Evolutionary conservation across 257 asterid species (phyloP).

Genomic region (Prunella vulgaris): DNA sequence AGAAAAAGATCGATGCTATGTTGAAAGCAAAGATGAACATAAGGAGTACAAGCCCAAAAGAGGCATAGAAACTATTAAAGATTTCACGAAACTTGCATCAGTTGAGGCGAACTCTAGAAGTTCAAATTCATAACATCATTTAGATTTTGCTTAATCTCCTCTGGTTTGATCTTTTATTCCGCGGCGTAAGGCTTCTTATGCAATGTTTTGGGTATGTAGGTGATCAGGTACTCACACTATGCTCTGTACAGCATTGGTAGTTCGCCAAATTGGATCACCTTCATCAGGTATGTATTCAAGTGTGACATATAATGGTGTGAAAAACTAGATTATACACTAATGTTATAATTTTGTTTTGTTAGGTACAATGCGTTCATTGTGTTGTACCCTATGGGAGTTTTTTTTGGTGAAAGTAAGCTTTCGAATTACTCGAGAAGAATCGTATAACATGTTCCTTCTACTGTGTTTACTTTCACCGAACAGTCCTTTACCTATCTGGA

Average conservation of each 20-base stretch:
- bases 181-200: neutral
- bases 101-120: no score
- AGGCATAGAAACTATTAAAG: neutral
- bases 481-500: neutral
- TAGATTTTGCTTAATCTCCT: no score
- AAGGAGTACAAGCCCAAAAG: no score
- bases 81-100: no score
- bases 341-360: constrained; percentile 5
- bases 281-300: constrained; percentile 51
- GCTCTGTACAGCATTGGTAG: constrained; percentile 51
- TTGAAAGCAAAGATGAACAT: no score
- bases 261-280: constrained; percentile 66
- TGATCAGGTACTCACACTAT: constrained; percentile 79
- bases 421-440: neutral
- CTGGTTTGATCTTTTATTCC: neutral
- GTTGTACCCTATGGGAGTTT: constrained; percentile 83
- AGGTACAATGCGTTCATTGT: constrained; percentile 90
- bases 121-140: no score
- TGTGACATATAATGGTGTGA: neutral
- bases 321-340: neutral
- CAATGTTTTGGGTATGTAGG: constrained; percentile 36
- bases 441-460: no score
- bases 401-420: constrained; percentile 88
- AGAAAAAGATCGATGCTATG: neutral
- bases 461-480: neutral